A percentile compares a stretch with the other conserved stretches of the same genome.
Evolutionary conservation across 1,284 basidiomycete genomes (phyloP).

Genomic region (Marasmius fiardii): DNA sequence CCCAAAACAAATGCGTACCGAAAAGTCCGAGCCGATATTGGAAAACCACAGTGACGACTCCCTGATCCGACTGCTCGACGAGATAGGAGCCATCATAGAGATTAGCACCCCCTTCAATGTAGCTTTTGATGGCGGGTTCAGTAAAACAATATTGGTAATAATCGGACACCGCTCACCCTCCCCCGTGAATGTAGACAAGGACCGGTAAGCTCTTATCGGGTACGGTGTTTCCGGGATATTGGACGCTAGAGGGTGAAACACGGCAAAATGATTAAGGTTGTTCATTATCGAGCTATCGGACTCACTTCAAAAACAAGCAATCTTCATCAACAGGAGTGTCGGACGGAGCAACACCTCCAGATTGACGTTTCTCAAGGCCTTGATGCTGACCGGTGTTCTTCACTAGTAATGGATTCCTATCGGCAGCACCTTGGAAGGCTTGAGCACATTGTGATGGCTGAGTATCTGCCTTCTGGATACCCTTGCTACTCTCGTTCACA

Average conservation of each 20-base stretch:
- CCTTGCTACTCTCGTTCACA: conserved; percentile 14
- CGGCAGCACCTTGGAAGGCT: conserved; percentile 16
- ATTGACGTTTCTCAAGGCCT: conserved; percentile 7
- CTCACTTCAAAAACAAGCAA: conserved; percentile 39
- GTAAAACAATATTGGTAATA: background rate
- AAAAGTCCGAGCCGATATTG: conserved; percentile 42
- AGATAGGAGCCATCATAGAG: conserved; percentile 12
- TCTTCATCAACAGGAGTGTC: conserved; percentile 25
- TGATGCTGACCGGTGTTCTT: background rate
- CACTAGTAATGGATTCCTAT: conserved; percentile 22
- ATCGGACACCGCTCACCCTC: conserved; percentile 1
- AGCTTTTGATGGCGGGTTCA: background rate
- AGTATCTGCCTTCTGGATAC: conserved; percentile 28
- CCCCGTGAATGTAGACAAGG: conserved; percentile 18
- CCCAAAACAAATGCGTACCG: conserved; percentile 12
- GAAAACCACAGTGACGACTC: conserved; percentile 32
- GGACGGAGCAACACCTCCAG: background rate
- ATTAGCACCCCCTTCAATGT: background rate
- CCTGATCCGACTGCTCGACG: conserved; percentile 23
- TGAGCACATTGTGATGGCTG: conserved; percentile 27
- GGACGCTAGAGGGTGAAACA: conserved; percentile 21
- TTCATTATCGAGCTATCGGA: background rate
- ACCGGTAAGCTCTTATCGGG: conserved; percentile 25
- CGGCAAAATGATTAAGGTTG: background rate
- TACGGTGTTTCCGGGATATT: conserved; percentile 13